Percentiles rank a stretch among this genome's conserved stretches.
Evolutionary conservation across 2,329 filamentous ascomycete genomes (phyloP).

Genomic region (Aspergillus intermedius): DNA sequence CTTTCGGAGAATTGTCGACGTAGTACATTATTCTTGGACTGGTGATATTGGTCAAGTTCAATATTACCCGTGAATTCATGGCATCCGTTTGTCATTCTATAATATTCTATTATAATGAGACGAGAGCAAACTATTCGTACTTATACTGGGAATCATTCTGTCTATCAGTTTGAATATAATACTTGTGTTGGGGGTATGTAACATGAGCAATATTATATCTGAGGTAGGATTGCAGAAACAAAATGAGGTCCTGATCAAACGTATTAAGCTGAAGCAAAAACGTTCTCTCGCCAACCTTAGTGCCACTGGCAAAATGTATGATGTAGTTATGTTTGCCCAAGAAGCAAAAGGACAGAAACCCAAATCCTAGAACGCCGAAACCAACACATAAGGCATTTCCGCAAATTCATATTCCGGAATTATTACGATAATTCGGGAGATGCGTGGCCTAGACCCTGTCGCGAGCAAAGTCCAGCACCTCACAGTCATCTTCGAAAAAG

Average conservation of each 20-base stretch:
- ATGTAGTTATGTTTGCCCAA: background rate
- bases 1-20: no score
- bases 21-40: no score
- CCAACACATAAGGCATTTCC: background rate
- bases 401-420: background rate
- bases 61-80: no score
- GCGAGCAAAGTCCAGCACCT: slow-evolving; percentile 78
- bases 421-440: background rate
- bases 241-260: background rate
- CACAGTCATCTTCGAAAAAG: slow-evolving; percentile 90
- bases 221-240: background rate
- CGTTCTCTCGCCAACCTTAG: background rate
- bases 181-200: background rate
- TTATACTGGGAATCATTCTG: background rate
- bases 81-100: no score
- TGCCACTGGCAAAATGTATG: background rate
- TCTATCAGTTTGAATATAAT: slow-evolving; percentile 9
- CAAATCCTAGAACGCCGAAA: slow-evolving; percentile 1
- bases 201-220: background rate
- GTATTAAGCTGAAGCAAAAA: background rate
- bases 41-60: no score
- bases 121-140: no score
- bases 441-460: slow-evolving; percentile 41
- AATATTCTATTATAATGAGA: no score
- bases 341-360: background rate